Evolutionary conservation across 495 filamentous ascomycete genomes (phyloP).

Genomic region (Penicillium silybi): DNA sequence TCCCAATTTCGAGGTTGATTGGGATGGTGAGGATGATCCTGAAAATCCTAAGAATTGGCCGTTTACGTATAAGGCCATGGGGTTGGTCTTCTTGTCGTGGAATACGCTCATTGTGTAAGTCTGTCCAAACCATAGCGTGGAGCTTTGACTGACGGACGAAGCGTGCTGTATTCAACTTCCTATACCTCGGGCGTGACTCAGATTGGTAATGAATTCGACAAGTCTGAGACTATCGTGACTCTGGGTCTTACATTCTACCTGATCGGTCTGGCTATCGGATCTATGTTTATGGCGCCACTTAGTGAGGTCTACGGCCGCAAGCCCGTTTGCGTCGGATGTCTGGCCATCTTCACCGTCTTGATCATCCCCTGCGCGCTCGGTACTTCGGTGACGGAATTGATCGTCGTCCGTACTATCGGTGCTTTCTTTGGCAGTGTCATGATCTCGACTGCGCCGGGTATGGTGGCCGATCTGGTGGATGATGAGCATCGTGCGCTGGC

Average conservation of each 20-base stretch:
- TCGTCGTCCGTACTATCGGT: slow-evolving; percentile 70
- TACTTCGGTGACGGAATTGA: slow-evolving; percentile 56
- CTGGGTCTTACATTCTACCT: slow-evolving; percentile 76
- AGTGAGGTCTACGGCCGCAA: slow-evolving; percentile 77
- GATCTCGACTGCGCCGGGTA: slow-evolving; percentile 78
- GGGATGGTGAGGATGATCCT: slow-evolving; percentile 58
- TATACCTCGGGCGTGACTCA: slow-evolving; percentile 68
- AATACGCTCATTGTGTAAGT: slow-evolving; percentile 64
- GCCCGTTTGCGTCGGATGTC: slow-evolving; percentile 63
- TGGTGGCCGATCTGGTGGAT: slow-evolving; percentile 72
- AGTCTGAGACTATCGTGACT: slow-evolving; percentile 57
- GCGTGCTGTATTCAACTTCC: slow-evolving; percentile 79
- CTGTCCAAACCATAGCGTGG: too few relatives aligned
- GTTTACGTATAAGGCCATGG: slow-evolving; percentile 59
- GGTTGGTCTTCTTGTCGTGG: slow-evolving; percentile 63
- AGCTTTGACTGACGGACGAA: slow-evolving; percentile 11
- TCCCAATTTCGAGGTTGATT: slow-evolving; percentile 73
- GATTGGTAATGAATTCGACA: slow-evolving; percentile 62
- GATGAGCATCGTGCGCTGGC: slow-evolving; percentile 67
- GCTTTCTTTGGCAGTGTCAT: slow-evolving; percentile 75
- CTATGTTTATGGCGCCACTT: slow-evolving; percentile 69
- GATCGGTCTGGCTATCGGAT: slow-evolving; percentile 63
- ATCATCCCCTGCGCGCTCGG: slow-evolving; percentile 71
- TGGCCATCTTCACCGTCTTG: slow-evolving; percentile 60
- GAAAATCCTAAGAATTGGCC: slow-evolving; percentile 77